These are phyloP conservation scores for Termitomyces sp. DNA, from an alignment of 768 basidiomycete genomes.

Conservation along the genomic window DNA sequence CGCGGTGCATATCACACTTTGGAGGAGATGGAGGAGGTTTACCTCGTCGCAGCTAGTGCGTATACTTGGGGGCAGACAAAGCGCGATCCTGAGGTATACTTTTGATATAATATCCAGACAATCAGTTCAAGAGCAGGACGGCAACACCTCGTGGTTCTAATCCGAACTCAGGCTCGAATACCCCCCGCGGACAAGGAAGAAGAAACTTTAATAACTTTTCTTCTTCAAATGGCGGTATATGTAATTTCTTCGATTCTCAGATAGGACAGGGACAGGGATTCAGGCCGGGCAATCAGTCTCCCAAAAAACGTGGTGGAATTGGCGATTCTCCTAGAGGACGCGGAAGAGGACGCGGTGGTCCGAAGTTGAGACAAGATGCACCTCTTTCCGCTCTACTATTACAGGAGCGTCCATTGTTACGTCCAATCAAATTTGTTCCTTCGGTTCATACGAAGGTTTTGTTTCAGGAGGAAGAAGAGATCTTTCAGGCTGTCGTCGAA, in stretches of 20 bases:
- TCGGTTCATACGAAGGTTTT: conserved; percentile 43
- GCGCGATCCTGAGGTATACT: conserved; percentile 1
- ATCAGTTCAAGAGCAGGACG: conserved; percentile 12
- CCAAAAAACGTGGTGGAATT: conserved; percentile 14
- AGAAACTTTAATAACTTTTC: background rate
- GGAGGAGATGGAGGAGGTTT: conserved; percentile 13
- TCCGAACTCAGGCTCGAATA: conserved; percentile 9
- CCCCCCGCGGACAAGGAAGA: conserved; percentile 18
- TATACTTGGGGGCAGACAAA: conserved; percentile 9
- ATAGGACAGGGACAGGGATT: conserved; percentile 10
- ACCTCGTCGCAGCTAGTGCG: conserved; percentile 20
- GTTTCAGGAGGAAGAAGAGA: conserved; percentile 57
- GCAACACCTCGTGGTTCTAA: conserved; percentile 13
- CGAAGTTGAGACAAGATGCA: conserved; percentile 31
- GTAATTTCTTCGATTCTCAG: background rate
- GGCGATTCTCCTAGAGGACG: conserved; percentile 16
- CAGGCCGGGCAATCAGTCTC: conserved; percentile 1
- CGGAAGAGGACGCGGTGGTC: conserved; percentile 21
- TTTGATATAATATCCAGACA: conserved; percentile 10
- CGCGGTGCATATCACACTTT: conserved; percentile 17
- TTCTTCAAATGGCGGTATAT: background rate
- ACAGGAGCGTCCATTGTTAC: conserved; percentile 53
- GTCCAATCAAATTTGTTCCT: conserved; percentile 67
- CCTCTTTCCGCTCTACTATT: conserved; percentile 52
- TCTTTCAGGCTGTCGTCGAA: conserved; percentile 49